Evolutionary conservation across 306 rosid species (phyloP).

Genomic region (Alnus glutinosa): DNA sequence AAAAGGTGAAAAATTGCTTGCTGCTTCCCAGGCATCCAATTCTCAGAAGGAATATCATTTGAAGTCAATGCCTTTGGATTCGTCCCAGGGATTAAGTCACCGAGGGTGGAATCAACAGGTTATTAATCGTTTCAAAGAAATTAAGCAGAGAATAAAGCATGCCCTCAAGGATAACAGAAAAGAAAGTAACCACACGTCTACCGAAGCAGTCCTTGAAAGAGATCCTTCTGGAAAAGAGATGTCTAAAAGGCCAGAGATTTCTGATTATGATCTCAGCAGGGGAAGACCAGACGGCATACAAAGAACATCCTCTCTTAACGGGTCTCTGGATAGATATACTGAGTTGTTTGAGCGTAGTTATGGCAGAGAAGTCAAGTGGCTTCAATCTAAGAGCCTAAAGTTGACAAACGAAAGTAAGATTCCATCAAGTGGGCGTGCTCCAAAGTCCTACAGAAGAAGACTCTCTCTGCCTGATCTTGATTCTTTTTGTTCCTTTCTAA

Average conservation of each 20-base stretch:
- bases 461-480: conserved; percentile 77
- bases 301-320: conserved; percentile 63
- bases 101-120: conserved; percentile 89
- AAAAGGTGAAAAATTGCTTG: conserved; percentile 37
- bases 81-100: conserved; percentile 42
- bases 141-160: conserved; percentile 72
- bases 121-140: conserved; percentile 63
- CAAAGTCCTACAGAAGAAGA: conserved; percentile 56
- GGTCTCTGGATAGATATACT: conserved; percentile 67
- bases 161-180: conserved; percentile 61
- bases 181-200: conserved; percentile 37
- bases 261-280: conserved; percentile 35
- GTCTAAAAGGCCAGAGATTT: conserved; percentile 32
- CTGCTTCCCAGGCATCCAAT: conserved; percentile 35
- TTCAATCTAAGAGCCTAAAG: conserved; percentile 61
- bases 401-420: conserved; percentile 52
- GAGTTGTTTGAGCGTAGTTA: conserved; percentile 58
- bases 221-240: conserved; percentile 42
- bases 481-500: conserved; percentile 57
- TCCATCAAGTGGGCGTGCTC: conserved; percentile 39
- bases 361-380: conserved; percentile 44
- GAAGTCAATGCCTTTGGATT: conserved; percentile 24
- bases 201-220: conserved; percentile 17
- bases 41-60: conserved; percentile 37
- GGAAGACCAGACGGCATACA: conserved; percentile 33